Percentiles rank a stretch among this genome's conserved stretches.
These are phyloP conservation scores for Suzukiozyma palmioleophila DNA, from an alignment of 1,139 yeast species.

Conservation along the genomic window DNA sequence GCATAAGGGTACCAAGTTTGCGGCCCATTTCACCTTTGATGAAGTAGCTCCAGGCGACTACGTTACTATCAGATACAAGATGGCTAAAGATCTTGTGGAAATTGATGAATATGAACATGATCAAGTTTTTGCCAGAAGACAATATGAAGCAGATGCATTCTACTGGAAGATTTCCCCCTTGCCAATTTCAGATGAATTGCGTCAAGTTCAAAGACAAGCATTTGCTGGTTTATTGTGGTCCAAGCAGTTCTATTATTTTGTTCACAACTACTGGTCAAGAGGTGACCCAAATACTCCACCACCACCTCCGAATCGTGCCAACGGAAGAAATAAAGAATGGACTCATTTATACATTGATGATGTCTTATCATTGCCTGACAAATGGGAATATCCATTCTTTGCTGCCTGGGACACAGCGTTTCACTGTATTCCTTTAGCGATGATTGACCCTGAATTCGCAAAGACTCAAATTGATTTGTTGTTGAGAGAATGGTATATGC, in stretches of 20 bases:
- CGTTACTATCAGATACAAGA: constrained; percentile 80
- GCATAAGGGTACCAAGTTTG: constrained; percentile 50
- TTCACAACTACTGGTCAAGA: constrained; percentile 81
- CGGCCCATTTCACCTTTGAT: constrained; percentile 81
- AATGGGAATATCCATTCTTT: constrained; percentile 96
- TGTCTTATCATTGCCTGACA: constrained; percentile 86
- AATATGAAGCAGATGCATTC: constrained; percentile 89
- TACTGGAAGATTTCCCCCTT: constrained; percentile 87
- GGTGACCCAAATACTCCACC: constrained; percentile 80
- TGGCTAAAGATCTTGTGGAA: constrained; percentile 46
- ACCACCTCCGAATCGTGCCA: constrained; percentile 77
- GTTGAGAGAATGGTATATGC: constrained; percentile 97
- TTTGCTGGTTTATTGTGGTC: constrained; percentile 95
- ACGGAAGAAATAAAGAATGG: constrained; percentile 87
- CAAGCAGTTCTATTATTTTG: constrained; percentile 86
- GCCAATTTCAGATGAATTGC: constrained; percentile 77
- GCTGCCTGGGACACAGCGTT: constrained; percentile 98
- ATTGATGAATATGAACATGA: constrained; percentile 80
- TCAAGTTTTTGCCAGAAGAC: constrained; percentile 65
- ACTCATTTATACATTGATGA: constrained; percentile 86
- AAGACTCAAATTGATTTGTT: constrained; percentile 83
- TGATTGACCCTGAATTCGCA: constrained; percentile 94
- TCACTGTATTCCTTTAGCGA: constrained; percentile 91
- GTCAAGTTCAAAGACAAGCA: constrained; percentile 90
- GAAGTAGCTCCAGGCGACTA: constrained; percentile 84